Evolutionary conservation across 1,139 yeast species (phyloP), one percentile per base, ranked within the genome.

Genomic region (Taphrina sp.): DNA sequence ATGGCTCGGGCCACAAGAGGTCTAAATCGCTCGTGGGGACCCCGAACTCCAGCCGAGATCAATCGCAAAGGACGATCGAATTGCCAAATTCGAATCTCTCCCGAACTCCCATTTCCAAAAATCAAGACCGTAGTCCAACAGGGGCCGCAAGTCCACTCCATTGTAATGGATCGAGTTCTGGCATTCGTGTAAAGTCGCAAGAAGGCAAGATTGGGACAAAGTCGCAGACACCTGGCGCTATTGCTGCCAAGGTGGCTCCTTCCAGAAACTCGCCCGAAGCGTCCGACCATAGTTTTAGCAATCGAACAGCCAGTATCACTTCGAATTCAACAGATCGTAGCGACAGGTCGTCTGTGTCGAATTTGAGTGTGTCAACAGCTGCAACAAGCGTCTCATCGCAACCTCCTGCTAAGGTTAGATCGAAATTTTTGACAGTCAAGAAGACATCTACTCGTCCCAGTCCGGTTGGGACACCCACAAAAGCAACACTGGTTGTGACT

Each of bases 281-380:
- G 20, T 8, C 16, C 23, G 47, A 43, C 10, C 29, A 33, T 5
- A 7, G 16, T 19, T 17, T 19, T 28, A 23, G 31, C 29, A 24
- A 49, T 22, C 54, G 54, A 2, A 49, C 54, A n/a, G 36, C 46
- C 20, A 38, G 46, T 17, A 38, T 49, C 5, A 49, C 54, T 4
- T 49, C 54, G 14, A 8, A 45, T 10, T 39, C 54, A 22, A 39
- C 54, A 10, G 46, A 29, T 2, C 39, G 34, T 5, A 31, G 38
- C 12, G 47, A 43, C 20, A 36, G 38, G 12, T 23, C 47, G 7
- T 10, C 23, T n/a, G 24, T 4, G 5, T 47, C 53, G 10, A 31
- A n/a, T n/a, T 12, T 16, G 26, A 28, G 44, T 5, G 24, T 8
- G 5, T 14, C 34, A n/a, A 39, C 54, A 5, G 54, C 46, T 20